Evolutionary conservation across 805 yeast species (phyloP).

Genomic region (Sugiyamaella americana): DNA sequence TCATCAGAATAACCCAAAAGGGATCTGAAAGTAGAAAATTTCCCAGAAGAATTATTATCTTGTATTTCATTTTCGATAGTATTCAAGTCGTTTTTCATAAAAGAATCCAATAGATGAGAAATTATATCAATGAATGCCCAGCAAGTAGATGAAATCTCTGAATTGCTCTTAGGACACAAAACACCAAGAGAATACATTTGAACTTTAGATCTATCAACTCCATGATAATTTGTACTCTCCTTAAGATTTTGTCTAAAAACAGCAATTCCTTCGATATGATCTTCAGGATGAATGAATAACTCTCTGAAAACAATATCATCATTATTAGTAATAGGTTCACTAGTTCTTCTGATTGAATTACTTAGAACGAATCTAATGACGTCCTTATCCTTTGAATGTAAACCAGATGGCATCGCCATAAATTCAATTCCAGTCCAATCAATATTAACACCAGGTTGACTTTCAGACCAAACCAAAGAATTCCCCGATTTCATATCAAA

Average conservation of each 20-base stretch:
- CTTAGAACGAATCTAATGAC: slow-evolving; percentile 22
- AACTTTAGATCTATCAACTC: slow-evolving; percentile 21
- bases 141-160: slow-evolving; percentile 14
- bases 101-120: slow-evolving; percentile 16
- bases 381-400: slow-evolving; percentile 48
- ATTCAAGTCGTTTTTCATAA: slow-evolving; percentile 7
- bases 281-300: slow-evolving; percentile 41
- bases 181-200: slow-evolving; percentile 63
- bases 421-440: slow-evolving; percentile 39
- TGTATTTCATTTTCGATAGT: neutral
- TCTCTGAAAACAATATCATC: neutral
- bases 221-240: neutral
- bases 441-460: slow-evolving; percentile 2
- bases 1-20: neutral
- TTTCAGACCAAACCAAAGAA: slow-evolving; percentile 42
- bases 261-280: slow-evolving; percentile 39
- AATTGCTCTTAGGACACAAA: slow-evolving; percentile 24
- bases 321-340: neutral
- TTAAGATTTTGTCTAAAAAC: slow-evolving; percentile 37
- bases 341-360: neutral
- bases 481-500: slow-evolving; percentile 50
- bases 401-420: slow-evolving; percentile 63
- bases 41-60: neutral
- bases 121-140: slow-evolving; percentile 38
- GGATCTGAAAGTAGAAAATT: neutral